Conservation (phyloP, 2,329 filamentous ascomycete genomes). For the Didymella lethalis region DNA sequence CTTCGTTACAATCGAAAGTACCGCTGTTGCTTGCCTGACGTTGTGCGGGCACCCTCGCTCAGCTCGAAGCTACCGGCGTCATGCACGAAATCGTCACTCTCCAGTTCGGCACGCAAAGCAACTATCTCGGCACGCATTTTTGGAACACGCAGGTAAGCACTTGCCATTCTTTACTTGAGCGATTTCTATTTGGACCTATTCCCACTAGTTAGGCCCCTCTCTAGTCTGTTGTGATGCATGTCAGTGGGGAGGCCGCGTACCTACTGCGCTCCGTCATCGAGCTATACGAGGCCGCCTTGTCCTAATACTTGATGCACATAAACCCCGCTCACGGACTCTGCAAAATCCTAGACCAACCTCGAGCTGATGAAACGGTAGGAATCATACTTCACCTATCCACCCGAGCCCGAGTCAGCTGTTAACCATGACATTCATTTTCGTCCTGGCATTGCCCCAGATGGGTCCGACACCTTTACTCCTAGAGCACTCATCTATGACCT, state of each 20-base stretch:
- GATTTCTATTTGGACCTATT: neutral
- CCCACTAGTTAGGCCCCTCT: neutral
- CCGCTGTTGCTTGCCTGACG: neutral
- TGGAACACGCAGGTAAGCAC: slow-evolving; percentile 85
- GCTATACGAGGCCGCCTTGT: slow-evolving; percentile 11
- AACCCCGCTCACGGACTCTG: neutral
- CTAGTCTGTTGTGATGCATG: slow-evolving; percentile 15
- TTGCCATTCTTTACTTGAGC: slow-evolving; percentile 1
- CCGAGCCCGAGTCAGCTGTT: slow-evolving; percentile 68
- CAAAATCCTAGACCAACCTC: neutral
- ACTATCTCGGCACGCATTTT: slow-evolving; percentile 94
- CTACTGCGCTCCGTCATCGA: slow-evolving; percentile 24
- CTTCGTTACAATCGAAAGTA: neutral
- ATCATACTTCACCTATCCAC: slow-evolving; percentile 93
- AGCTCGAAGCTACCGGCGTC: neutral
- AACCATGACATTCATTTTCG: slow-evolving; percentile 91
- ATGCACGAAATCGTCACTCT: slow-evolving; percentile 98
- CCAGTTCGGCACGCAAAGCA: slow-evolving; percentile 90
- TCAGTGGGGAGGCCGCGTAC: slow-evolving; percentile 30
- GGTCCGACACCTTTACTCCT: slow-evolving; percentile 89
- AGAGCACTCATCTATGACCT: slow-evolving; percentile 93
- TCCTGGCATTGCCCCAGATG: slow-evolving; percentile 80
- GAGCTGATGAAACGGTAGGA: slow-evolving; percentile 64
- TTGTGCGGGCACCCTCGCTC: neutral
- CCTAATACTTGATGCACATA: neutral